phyloP scores from a whole-genome alignment of 116 monocot genomes.

The Phalaenopsis hybrid region DNA sequence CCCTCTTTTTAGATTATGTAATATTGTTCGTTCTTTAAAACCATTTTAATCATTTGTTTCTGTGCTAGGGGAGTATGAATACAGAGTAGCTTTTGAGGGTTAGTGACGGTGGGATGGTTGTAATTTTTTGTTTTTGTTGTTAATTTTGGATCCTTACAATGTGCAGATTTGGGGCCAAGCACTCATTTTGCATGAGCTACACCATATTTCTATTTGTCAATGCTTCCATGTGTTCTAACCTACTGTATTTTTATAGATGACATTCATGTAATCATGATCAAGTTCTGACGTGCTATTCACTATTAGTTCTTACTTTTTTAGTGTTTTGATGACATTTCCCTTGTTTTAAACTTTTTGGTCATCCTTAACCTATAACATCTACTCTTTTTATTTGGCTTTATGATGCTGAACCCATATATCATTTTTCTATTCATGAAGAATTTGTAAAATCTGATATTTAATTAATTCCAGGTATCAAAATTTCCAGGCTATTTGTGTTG shows the following conservation, averaged over 20 bases:
- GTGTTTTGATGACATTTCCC: not conserved
- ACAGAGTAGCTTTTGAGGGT: too few species aligned
- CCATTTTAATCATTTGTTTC: not conserved
- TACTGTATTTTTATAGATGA: not conserved
- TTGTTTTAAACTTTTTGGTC: not conserved
- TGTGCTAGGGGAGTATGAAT: too few species aligned
- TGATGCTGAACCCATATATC: not conserved
- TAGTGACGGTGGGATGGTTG: too few species aligned
- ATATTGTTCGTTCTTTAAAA: not conserved
- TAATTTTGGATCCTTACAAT: too few species aligned
- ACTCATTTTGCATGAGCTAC: constrained; percentile 2
- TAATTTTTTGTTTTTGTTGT: not conserved
- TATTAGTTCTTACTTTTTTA: not conserved
- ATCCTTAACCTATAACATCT: not conserved
- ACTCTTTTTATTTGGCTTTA: not conserved
- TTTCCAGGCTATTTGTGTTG: constrained; percentile 57
- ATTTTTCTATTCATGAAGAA: not conserved
- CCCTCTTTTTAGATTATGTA: not conserved
- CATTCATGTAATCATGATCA: not conserved
- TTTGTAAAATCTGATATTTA: not conserved
- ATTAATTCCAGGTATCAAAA: constrained; percentile 70
- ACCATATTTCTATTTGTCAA: not conserved
- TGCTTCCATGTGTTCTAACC: not conserved
- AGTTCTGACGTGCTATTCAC: not conserved
- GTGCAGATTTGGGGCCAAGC: not conserved